Conservation (phyloP, 345 rosid species). For the Chamaenerion angustifolium region DNA sequence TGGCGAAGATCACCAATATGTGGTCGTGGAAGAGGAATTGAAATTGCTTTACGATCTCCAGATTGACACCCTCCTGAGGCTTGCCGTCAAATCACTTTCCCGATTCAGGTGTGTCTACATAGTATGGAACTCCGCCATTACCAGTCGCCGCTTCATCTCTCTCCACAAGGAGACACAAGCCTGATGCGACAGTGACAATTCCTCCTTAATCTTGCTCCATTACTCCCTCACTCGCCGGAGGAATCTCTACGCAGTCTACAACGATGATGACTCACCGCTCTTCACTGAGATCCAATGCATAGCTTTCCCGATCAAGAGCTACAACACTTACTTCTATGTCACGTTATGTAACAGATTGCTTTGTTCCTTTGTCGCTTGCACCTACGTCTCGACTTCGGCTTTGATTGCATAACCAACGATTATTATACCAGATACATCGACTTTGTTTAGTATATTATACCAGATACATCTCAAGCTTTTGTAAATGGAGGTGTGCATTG, state of each 20-base stretch:
- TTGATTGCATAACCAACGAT: constrained; percentile 9
- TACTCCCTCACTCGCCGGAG: constrained; percentile 6
- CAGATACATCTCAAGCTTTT: constrained; percentile 12
- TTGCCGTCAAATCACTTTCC: constrained; percentile 10
- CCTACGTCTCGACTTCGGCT: constrained; percentile 12
- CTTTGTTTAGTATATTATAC: constrained; percentile 8
- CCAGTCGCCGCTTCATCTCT: constrained; percentile 8
- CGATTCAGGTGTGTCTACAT: constrained; percentile 14
- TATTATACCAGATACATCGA: no score
- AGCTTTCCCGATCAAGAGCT: constrained; percentile 7
- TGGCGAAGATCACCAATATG: no score
- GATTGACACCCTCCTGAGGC: constrained; percentile 4
- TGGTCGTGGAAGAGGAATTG: neutral
- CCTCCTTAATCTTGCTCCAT: constrained; percentile 8
- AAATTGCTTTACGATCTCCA: constrained; percentile 9
- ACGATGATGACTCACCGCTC: neutral
- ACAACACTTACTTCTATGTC: constrained; percentile 3
- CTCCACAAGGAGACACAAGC: constrained; percentile 1
- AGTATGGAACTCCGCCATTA: constrained; percentile 9
- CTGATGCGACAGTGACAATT: neutral
- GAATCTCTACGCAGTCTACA: constrained; percentile 7
- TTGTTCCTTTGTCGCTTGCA: constrained; percentile 1
- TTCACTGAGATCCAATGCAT: constrained; percentile 3
- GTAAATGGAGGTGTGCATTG: constrained; percentile 24
- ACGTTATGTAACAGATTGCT: constrained; percentile 9